Percentiles rank a stretch among this genome's conserved stretches.
Evolutionary conservation across 1,284 basidiomycete species (phyloP).

Genomic region (Ustilago sp.): DNA sequence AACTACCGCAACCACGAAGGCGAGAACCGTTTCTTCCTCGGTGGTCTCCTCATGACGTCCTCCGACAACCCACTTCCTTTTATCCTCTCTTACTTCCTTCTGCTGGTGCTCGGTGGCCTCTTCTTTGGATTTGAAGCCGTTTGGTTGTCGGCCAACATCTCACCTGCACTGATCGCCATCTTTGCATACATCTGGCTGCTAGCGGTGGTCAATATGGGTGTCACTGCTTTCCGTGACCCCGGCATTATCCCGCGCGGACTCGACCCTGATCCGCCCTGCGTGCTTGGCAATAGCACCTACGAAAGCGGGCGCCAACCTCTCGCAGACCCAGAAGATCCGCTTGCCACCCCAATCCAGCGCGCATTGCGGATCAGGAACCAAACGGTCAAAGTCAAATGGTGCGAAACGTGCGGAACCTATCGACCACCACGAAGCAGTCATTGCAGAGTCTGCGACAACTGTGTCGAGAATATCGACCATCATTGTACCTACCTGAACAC

Average conservation of each 20-base stretch:
- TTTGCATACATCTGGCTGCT: constrained; percentile 59
- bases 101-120: constrained; percentile 57
- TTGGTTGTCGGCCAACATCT: constrained; percentile 54
- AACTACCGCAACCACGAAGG: constrained; percentile 51
- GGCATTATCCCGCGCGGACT: constrained; percentile 66
- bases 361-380: constrained; percentile 33
- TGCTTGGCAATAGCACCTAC: constrained; percentile 35
- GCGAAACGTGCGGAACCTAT: constrained; percentile 67
- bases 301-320: constrained; percentile 18
- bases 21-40: constrained; percentile 57
- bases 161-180: constrained; percentile 55
- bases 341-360: constrained; percentile 46
- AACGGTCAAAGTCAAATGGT: constrained; percentile 64
- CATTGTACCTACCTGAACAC: constrained; percentile 69
- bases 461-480: constrained; percentile 69
- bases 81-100: constrained; percentile 40
- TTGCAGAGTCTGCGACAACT: constrained; percentile 69
- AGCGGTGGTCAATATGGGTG: constrained; percentile 57
- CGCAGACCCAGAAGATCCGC: constrained; percentile 42
- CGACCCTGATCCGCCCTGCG: constrained; percentile 66
- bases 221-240: constrained; percentile 64
- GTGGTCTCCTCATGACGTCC: constrained; percentile 59
- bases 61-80: constrained; percentile 61
- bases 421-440: constrained; percentile 67
- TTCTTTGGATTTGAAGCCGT: constrained; percentile 63